Evolutionary conservation across 108 stramenopile species (phyloP), one percentile per base, ranked within the genome.

Genomic region (Nitzschia putrida): DNA sequence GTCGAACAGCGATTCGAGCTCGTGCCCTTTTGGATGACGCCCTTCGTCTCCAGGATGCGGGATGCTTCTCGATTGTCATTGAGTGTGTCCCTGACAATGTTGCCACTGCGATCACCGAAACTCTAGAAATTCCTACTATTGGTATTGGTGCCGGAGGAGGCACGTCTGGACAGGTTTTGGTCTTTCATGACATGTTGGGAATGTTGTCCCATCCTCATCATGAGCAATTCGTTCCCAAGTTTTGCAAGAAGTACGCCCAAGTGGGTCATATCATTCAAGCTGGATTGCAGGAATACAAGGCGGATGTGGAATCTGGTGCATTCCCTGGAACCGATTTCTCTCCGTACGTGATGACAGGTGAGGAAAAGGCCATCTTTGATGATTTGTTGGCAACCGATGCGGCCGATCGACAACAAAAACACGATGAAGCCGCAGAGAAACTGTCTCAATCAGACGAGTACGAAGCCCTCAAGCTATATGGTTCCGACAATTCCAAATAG

Each of bases 181-280:
- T 99, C 7, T 98, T 91, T 73, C 98, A 98, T 71, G 99, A 99
- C 78, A 90, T 98, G 94, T 72, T 98, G 47, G 99, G 99, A 20
- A 96, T 98, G 95, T 74, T 88, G 63, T 83, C 83, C 42, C 97
- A 98, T 81, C 97, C 97, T 0, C 98, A 99, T 80, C 98, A 99
- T 66, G 93, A 92, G 54, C 86, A 91, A 64, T 96, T 97, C 66
- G 90, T 97, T 23, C 98, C 98, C 8, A 95, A 94, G 60, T 99
- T 99, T 77, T 99, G 98, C 75, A 98, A 98, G 74, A 75, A 76
- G 68, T 99, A 97, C 80, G 96, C 96, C 8, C 79, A 88, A 63
- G 88, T 98, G 13, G 97, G 97, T 16, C 84, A 95, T 50, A 80
- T 80, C 14, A 97, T 99, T 29, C 89, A 85, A 56, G 73, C 92